Conservation (phyloP, 2,329 filamentous ascomycete genomes). For the Exophiala spinifera region DNA sequence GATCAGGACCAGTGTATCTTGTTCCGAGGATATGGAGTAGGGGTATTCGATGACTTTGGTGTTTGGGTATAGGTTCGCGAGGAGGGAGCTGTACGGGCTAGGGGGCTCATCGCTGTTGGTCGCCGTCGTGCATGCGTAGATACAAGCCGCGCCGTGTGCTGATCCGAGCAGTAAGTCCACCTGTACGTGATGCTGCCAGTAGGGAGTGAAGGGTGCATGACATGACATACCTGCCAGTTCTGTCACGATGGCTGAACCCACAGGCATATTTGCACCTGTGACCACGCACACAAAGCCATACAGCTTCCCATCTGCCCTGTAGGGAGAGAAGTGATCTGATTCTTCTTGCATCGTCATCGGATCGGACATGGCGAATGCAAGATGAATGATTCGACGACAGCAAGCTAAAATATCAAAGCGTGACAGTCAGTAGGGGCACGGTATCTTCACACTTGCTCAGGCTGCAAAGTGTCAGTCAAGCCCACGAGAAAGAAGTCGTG, state of each 20-base stretch:
- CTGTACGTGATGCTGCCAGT: slow-evolving; percentile 2
- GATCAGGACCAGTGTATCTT: slow-evolving; percentile 59
- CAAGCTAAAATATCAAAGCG: background rate
- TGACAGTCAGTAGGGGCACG: background rate
- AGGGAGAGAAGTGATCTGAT: slow-evolving; percentile 55
- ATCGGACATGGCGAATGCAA: slow-evolving; percentile 15
- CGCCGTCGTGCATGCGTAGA: slow-evolving; percentile 45
- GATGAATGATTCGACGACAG: background rate
- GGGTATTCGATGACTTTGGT: slow-evolving; percentile 62
- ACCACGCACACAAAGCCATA: slow-evolving; percentile 66
- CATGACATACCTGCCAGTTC: slow-evolving; percentile 54
- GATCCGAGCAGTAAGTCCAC: background rate
- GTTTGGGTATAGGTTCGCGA: slow-evolving; percentile 46
- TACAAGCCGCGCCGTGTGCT: slow-evolving; percentile 63
- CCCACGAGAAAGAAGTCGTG: background rate
- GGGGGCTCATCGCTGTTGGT: slow-evolving; percentile 17
- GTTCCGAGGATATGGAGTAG: slow-evolving; percentile 57
- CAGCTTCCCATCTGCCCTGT: slow-evolving; percentile 57
- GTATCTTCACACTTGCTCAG: too few species aligned
- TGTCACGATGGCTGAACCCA: slow-evolving; percentile 58
- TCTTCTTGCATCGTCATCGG: slow-evolving; percentile 29
- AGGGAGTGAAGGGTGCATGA: too few species aligned
- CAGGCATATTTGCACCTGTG: slow-evolving; percentile 59
- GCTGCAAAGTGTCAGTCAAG: background rate
- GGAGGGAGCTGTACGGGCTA: slow-evolving; percentile 32